Base-by-base conservation (phyloP, 306 rosid genomes). In the Datisca glomerata region DNA sequence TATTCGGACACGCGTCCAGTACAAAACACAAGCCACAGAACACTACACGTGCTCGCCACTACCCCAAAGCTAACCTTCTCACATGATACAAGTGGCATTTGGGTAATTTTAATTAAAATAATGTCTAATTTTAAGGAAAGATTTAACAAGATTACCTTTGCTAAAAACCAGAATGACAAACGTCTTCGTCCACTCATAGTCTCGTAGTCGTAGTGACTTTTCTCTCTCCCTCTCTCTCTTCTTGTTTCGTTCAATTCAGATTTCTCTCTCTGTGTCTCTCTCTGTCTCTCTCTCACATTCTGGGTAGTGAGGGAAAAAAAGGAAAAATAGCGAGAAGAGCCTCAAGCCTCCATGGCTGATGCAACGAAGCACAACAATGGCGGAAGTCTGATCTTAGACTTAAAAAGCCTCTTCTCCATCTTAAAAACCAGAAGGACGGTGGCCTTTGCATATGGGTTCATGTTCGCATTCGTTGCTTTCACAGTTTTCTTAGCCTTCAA, bases 401-500 rank as follows among this genome's bases (percentile, higher is more conserved):
- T 84, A 14, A 74, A 43, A 40, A 65, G 46, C 41, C 73, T 80
- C 61, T 63, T 80, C 65, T 25, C 84, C 43, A 5, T 75, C 51
- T 32, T 80, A 64, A 84, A 66, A 66, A 46, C 91, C 21, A 73
- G 74, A 69, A 70, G 67, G 51, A 75, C 94, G 0, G 36, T 61
- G 0, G 67, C 83, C 45, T 73, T 84, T 47, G 78, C 66, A 0
- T 89, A 78, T 55, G 86, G 78, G 43, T 75, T 71, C 22, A 61
- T 65, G 59, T 55, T 89, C 6, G 67, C 73, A 13, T 84, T 85
- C 48, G 66, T 89, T 27, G 61, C 55, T 55, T 60, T 80, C 70
- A 89, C 98, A 7, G 56, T 67, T 18, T 80, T 89, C 72, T 23
- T 89, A 37, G 84, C 81, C 24, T 77, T 78, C 33, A 70, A 60